Percentiles rank a stretch among this genome's conserved stretches.
phyloP scores from a whole-genome alignment of 176 grass and related monocot species.

The Aechmea fasciata region DNA sequence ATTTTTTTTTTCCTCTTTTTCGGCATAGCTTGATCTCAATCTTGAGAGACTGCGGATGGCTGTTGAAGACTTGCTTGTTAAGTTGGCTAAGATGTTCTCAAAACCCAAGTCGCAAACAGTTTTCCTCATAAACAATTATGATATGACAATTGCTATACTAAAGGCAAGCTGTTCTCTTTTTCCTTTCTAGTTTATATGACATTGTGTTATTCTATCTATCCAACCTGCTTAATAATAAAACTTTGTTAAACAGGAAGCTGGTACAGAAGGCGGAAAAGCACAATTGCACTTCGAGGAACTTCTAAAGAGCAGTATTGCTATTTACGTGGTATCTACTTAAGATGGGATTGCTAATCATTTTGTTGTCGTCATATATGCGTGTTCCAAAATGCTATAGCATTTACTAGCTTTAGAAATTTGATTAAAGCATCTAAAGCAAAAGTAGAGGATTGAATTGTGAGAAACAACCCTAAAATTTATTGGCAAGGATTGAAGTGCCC shows the following conservation, averaged over 20 bases:
- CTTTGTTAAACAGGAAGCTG: constrained; percentile 69
- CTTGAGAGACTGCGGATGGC: constrained; percentile 90
- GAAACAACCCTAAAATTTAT: neutral
- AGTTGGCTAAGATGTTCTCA: constrained; percentile 75
- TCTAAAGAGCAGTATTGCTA: constrained; percentile 91
- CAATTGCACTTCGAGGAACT: constrained; percentile 91
- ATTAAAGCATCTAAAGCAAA: neutral
- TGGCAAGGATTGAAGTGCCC: too few species aligned
- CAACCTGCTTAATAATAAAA: neutral
- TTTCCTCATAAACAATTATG: constrained; percentile 97
- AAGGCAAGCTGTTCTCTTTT: constrained; percentile 38
- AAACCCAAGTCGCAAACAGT: constrained; percentile 87
- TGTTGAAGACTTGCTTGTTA: constrained; percentile 79
- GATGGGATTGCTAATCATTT: neutral
- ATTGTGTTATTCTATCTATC: neutral
- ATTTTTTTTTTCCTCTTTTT: constrained; percentile 18
- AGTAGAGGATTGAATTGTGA: neutral
- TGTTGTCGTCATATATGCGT: neutral
- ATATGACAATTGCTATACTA: constrained; percentile 83
- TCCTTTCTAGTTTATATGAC: neutral
- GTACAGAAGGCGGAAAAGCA: constrained; percentile 71
- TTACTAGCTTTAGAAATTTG: neutral
- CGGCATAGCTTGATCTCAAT: constrained; percentile 76
- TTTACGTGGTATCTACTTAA: constrained; percentile 76
- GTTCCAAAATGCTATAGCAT: neutral